Percentiles rank a stretch among this genome's conserved stretches.
phyloP scores from a whole-genome alignment of 495 filamentous ascomycete species.

The Glonium stellatum region DNA sequence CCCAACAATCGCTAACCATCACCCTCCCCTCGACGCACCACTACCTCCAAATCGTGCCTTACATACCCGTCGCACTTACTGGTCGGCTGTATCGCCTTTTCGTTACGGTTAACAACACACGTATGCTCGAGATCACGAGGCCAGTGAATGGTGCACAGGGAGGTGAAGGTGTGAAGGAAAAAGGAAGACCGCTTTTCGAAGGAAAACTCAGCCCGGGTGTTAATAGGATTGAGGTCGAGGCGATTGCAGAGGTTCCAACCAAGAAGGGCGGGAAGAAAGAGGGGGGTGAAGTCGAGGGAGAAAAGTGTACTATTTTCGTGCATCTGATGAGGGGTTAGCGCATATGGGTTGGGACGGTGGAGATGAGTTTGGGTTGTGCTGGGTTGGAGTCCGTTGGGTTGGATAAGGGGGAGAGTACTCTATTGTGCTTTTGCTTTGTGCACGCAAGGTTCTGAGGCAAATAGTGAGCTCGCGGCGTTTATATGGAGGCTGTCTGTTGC shows the following conservation, averaged over 20 bases:
- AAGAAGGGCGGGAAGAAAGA: slow-evolving; percentile 14
- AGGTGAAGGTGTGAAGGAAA: slow-evolving; percentile 24
- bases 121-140: slow-evolving; percentile 25
- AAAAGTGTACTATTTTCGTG: slow-evolving; percentile 37
- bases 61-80: slow-evolving; percentile 48
- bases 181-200: slow-evolving; percentile 34
- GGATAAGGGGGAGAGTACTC: no score
- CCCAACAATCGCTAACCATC: slow-evolving; percentile 62
- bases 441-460: no score
- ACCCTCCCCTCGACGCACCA: slow-evolving; percentile 56
- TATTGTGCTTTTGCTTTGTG: no score
- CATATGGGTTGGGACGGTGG: no score
- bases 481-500: no score
- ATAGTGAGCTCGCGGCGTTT: no score
- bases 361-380: no score
- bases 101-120: slow-evolving; percentile 44
- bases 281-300: slow-evolving; percentile 31
- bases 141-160: slow-evolving; percentile 13
- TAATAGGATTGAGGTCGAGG: slow-evolving; percentile 39
- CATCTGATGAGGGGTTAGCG: slow-evolving; percentile 28
- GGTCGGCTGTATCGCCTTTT: slow-evolving; percentile 58
- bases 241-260: slow-evolving; percentile 28
- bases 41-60: slow-evolving; percentile 58
- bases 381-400: no score
- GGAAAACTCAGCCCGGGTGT: slow-evolving; percentile 32